Base-by-base conservation (phyloP, 176 grass and related monocot genomes). In the Carex kokanica region DNA sequence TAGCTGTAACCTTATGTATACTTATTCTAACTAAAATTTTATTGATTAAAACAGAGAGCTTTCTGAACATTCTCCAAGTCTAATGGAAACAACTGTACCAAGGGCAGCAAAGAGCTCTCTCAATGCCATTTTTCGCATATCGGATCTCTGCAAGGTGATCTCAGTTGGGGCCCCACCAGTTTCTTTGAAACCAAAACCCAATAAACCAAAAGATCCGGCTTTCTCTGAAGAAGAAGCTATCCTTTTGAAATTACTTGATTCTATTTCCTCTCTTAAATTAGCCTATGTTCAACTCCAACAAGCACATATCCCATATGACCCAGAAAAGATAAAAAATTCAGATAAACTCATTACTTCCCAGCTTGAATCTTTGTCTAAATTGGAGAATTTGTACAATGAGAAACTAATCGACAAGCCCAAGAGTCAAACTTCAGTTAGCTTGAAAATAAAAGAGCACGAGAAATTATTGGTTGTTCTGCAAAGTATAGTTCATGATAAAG, bases 61-160 rank as follows among this genome's bases (percentile, higher is more conserved):
- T 86, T 52, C 11, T 67, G 40, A 66, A 65, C 60, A 17, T 67
- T 66, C 21, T 82, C 5, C 16, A 70, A 67, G 16, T 71, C 52
- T 8, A n/a, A 98, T 94, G 95, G 92, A 97, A 73, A 8, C 77
- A 8, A 18, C 56, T 21, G 55, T 81, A 86, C 78, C 79, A 85
- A 94, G 81, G 87, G 51, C 27, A 18, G 86, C 31, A 40, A 87
- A 69, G 86, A 71, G 78, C 59, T 78, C 90, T 14, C 85, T 89
- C 60, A 49, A 38, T 24, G 58, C 86, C 68, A 61, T 88, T 8
- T 77, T 88, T 64, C 87, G 81, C 6, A 80, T 98, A 27, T 87
- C 95, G 0, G 87, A 94, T 43, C 85, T 98, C 11, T 98, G 95
- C 87, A 98, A 94, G 88, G 70, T 85, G 84, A 88, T 81, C 58